These are phyloP conservation scores for Grifola frondosa DNA, from an alignment of 1,284 basidiomycete genomes.

Conservation along the genomic window DNA sequence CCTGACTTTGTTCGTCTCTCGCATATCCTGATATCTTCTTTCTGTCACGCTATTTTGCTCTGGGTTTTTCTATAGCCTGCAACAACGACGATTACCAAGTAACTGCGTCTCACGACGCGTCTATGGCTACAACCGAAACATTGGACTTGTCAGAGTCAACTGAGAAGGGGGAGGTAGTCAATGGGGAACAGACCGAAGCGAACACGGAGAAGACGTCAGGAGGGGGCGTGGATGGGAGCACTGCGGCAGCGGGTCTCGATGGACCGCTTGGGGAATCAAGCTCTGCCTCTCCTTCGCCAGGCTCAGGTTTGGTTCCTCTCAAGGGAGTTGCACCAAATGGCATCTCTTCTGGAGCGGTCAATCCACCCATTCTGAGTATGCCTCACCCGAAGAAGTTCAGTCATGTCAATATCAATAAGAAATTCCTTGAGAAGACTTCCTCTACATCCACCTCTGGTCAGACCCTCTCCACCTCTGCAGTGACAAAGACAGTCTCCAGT, in stretches of 20 bases:
- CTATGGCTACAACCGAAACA: slow-evolving; percentile 68
- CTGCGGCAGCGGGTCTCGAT: slow-evolving; percentile 10
- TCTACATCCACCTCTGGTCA: slow-evolving; percentile 42
- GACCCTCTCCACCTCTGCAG: slow-evolving; percentile 38
- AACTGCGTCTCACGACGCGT: slow-evolving; percentile 70
- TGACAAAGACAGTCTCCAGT: slow-evolving; percentile 48
- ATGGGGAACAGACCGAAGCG: slow-evolving; percentile 16
- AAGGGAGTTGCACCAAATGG: slow-evolving; percentile 23
- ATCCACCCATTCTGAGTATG: slow-evolving; percentile 29
- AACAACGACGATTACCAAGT: slow-evolving; percentile 1
- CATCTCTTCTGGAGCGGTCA: slow-evolving; percentile 12
- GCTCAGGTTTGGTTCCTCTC: slow-evolving; percentile 21
- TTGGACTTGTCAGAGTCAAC: slow-evolving; percentile 43
- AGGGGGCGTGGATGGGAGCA: slow-evolving; percentile 17
- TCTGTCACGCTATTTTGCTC: too few relatives aligned
- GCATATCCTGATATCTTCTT: too few relatives aligned
- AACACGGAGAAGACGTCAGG: slow-evolving; percentile 2
- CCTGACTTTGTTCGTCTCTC: too few relatives aligned
- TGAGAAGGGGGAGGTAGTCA: slow-evolving; percentile 35
- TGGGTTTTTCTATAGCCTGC: too few relatives aligned
- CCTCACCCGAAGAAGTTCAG: slow-evolving; percentile 83
- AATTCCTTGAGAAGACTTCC: slow-evolving; percentile 86
- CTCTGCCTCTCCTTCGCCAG: slow-evolving; percentile 28
- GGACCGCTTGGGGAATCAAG: slow-evolving; percentile 23
- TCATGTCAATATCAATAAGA: slow-evolving; percentile 89